Base-by-base conservation (phyloP, 2,329 filamentous ascomycete species). In the Leptographium procerum region DNA sequence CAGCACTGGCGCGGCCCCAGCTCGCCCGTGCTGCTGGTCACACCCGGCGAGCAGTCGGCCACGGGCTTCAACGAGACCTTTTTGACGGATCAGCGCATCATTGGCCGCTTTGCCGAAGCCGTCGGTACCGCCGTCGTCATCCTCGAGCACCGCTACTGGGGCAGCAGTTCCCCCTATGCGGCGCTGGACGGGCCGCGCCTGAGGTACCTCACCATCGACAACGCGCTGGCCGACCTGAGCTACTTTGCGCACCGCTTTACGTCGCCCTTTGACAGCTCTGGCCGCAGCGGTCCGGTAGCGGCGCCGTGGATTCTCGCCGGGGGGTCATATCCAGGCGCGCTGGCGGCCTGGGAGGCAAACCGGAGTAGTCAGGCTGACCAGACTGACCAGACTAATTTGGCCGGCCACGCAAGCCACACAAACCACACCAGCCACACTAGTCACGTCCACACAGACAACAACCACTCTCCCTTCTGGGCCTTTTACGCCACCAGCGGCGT, bases 291-390 rank as follows among this genome's bases (percentile, higher is more conserved):
- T 9, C 75, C 79, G 5, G 67, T 70, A 26, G 70, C 74, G 47
- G 77, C 77, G 9, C 79, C 81, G 0, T 84, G 80, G 81, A 69
- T 83, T 22, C 71, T 77, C 55, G 70, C 73, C 10, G 81, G 81
- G 26, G 80, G 79, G 13, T 81, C 78, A 1, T 83, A 83, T 65
- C 71, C 76, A 16, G 81, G 80, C 48, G 80, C 79, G 1, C 69
- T 83, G 48, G 69, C 79, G 1, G 79, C 73, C 0, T 64, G 61
- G 61, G 13, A 31, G 14, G 62, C 62, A 1, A 47, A 36, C 11
- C 45, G n/a, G n/a, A n/a, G n/a, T n/a, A n/a, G n/a, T n/a, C n/a
- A n/a, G n/a, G n/a, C n/a, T n/a, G n/a, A n/a, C n/a, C n/a, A n/a
- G n/a, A n/a, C n/a, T n/a, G n/a, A n/a, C n/a, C n/a, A n/a, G n/a